These are phyloP conservation scores for Metschnikowia rubicola DNA, from an alignment of 805 yeast genomes.

Conservation along the genomic window DNA sequence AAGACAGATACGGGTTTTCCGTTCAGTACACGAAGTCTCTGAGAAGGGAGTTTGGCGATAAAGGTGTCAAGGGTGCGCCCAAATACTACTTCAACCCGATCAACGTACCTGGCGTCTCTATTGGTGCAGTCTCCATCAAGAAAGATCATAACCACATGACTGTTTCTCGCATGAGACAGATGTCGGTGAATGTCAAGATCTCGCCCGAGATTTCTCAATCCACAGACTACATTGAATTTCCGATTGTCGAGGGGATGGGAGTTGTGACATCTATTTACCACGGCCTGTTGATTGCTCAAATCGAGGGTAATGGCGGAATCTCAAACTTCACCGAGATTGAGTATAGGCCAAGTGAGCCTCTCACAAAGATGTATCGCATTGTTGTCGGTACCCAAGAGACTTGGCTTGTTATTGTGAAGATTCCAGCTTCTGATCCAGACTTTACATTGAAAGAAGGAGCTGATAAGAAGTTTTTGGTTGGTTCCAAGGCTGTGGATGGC, in stretches of 20 bases:
- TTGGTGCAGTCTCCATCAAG: constrained; percentile 51
- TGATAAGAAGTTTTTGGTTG: constrained; percentile 29
- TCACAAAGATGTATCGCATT: constrained; percentile 34
- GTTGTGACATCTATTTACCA: constrained; percentile 49
- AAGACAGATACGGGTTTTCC: constrained; percentile 51
- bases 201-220: constrained; percentile 16
- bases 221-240: constrained; percentile 41
- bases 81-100: too few species aligned
- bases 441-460: constrained; percentile 30
- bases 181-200: constrained; percentile 25
- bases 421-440: constrained; percentile 3
- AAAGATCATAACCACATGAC: constrained; percentile 28
- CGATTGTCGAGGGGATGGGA: constrained; percentile 61
- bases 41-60: constrained; percentile 46
- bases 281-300: constrained; percentile 49
- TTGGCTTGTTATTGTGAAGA: constrained; percentile 53
- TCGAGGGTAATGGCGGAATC: constrained; percentile 2
- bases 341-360: neutral
- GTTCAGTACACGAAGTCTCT: constrained; percentile 52
- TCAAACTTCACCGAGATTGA: neutral
- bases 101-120: constrained; percentile 40
- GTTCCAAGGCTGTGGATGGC: constrained; percentile 33
- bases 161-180: constrained; percentile 48
- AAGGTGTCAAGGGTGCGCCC: constrained; percentile 23
- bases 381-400: constrained; percentile 36